A percentile compares a stretch with the other conserved stretches of the same genome.
Evolutionary conservation across 1,284 basidiomycete genomes (phyloP).

Genomic region (Leccinum fallax): DNA sequence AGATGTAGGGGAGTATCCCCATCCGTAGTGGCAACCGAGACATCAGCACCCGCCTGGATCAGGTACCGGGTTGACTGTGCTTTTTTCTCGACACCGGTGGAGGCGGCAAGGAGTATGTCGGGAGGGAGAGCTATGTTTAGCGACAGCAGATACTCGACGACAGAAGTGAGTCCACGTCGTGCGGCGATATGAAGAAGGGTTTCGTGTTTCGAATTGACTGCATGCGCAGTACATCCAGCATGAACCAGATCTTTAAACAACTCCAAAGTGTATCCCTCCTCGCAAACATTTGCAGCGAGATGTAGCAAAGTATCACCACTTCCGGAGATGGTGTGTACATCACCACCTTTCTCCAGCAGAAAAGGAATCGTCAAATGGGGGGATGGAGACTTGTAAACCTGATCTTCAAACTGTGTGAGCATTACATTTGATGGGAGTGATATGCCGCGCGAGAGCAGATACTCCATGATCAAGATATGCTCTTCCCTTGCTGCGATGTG

Average conservation of each 20-base stretch:
- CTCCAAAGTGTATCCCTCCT: not conserved
- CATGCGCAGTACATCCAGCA: not conserved
- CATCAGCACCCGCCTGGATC: not conserved
- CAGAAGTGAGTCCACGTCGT: not conserved
- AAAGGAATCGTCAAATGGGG: not conserved
- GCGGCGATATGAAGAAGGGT: conserved; percentile 10
- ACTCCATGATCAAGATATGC: conserved; percentile 1
- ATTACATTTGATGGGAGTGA: not conserved
- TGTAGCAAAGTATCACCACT: conserved; percentile 7
- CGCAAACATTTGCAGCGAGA: fast-evolving
- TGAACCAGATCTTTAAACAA: not conserved
- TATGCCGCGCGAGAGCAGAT: conserved; percentile 4
- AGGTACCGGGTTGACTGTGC: not conserved
- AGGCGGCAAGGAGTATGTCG: conserved; percentile 2
- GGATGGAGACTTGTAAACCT: too few species aligned
- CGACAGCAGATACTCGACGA: conserved; percentile 11
- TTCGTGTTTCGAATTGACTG: not conserved
- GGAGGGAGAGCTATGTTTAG: not conserved
- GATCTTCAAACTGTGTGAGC: not conserved
- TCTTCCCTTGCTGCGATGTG: not conserved
- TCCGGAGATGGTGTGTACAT: not conserved
- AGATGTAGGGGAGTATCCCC: conserved; percentile 4
- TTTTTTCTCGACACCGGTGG: not conserved
- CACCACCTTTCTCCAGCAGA: conserved; percentile 2
- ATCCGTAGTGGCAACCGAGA: not conserved